Evolutionary conservation across 768 basidiomycete genomes (phyloP).

Genomic region (Xanthoconium purpureum): DNA sequence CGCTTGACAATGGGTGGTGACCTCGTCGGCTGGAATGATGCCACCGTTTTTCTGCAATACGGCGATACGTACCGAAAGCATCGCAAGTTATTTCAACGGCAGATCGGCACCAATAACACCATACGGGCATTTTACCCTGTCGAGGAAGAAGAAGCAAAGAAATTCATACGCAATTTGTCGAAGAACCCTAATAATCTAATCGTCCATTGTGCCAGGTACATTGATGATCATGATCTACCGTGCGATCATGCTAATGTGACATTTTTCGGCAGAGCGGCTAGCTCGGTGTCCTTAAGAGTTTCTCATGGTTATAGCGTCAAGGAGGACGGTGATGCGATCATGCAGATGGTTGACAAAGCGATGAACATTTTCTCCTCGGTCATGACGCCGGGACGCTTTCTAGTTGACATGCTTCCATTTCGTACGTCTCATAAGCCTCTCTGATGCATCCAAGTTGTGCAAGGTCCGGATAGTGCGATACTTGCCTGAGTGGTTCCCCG

Average conservation of each 20-base stretch:
- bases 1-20: constrained; percentile 16
- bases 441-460: neutral
- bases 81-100: neutral
- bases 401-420: constrained; percentile 1
- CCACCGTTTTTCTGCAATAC: constrained; percentile 3
- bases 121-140: constrained; percentile 1
- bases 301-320: constrained; percentile 36
- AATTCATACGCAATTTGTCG: constrained; percentile 1
- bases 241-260: neutral
- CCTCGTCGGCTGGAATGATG: neutral
- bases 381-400: constrained; percentile 3
- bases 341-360: constrained; percentile 26
- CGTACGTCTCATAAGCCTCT: neutral
- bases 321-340: constrained; percentile 31
- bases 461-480: constrained; percentile 3
- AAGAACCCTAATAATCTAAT: neutral
- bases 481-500: constrained; percentile 4
- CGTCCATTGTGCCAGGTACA: constrained; percentile 2
- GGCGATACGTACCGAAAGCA: neutral
- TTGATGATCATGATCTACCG: neutral
- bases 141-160: neutral
- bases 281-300: constrained; percentile 31
- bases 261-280: constrained; percentile 27
- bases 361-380: constrained; percentile 6
- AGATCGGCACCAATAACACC: constrained; percentile 2